Evolutionary conservation across 257 asterid genomes (phyloP).

Genomic region (Nemophila menziesii): DNA sequence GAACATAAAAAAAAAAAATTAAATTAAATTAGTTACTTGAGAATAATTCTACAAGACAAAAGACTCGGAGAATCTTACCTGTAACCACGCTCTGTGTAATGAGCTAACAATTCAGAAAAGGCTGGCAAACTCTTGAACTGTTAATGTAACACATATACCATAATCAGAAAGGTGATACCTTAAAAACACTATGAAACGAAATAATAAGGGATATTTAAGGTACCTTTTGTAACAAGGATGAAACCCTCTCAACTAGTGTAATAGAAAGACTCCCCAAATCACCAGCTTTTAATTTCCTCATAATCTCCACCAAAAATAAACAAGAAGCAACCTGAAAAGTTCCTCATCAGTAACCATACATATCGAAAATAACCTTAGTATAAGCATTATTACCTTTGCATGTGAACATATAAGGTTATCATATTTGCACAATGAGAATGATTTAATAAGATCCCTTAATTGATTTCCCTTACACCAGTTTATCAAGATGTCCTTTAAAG

Average conservation of each 20-base stretch:
- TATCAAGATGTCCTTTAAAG: slow-evolving; percentile 46
- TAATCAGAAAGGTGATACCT: slow-evolving; percentile 12
- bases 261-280: slow-evolving; percentile 68
- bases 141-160: slow-evolving; percentile 13
- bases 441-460: slow-evolving; percentile 55
- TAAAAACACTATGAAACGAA: slow-evolving; percentile 5
- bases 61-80: slow-evolving; percentile 32
- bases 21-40: slow-evolving; percentile 3
- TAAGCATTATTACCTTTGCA: slow-evolving; percentile 45
- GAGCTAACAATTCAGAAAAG: slow-evolving; percentile 51
- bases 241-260: slow-evolving; percentile 44
- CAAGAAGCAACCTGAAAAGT: slow-evolving; percentile 56
- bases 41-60: slow-evolving; percentile 1
- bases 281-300: slow-evolving; percentile 52
- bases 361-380: not conserved
- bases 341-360: slow-evolving; percentile 4
- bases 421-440: slow-evolving; percentile 50
- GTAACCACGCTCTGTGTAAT: slow-evolving; percentile 64
- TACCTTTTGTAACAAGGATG: slow-evolving; percentile 58
- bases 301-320: slow-evolving; percentile 53
- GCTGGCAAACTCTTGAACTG: slow-evolving; percentile 73
- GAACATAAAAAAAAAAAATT: slow-evolving; percentile 9
- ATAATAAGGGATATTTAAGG: not conserved
- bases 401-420: slow-evolving; percentile 31
- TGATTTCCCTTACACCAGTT: slow-evolving; percentile 44